Percentiles rank a stretch among this genome's conserved stretches.
These are phyloP conservation scores for Neoscytalidium dimidiatum DNA, from an alignment of 2,329 filamentous ascomycete species.

Conservation along the genomic window DNA sequence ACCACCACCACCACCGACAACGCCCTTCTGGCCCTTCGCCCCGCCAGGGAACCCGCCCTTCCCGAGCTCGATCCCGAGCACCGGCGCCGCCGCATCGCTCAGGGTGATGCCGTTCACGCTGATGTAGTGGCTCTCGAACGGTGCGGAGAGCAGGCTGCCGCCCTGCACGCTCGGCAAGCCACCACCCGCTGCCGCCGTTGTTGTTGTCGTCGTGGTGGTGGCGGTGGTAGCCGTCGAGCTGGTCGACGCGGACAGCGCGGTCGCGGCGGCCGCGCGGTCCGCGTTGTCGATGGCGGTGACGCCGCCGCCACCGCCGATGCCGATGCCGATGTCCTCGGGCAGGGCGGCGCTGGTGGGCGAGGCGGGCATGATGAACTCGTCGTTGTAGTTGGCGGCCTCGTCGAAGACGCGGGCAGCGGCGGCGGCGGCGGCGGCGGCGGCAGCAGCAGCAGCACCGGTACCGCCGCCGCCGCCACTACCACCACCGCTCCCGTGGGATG, in stretches of 20 bases:
- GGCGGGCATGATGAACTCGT: constrained; percentile 20
- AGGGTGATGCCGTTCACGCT: constrained; percentile 33
- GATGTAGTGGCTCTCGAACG: constrained; percentile 16
- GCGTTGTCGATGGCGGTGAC: constrained; percentile 4
- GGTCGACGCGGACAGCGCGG: neutral
- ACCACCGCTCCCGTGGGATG: neutral
- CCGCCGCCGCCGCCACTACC: neutral
- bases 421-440: constrained; percentile 28
- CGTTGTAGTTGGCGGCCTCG: constrained; percentile 20
- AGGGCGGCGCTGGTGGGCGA: neutral
- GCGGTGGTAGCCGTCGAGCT: neutral
- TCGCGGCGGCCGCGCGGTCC: neutral
- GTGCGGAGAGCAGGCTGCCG: neutral
- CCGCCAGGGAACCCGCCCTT: constrained; percentile 22
- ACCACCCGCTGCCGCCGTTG: neutral
- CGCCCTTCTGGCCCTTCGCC: too few relatives aligned
- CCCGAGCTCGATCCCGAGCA: constrained; percentile 37
- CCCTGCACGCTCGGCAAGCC: neutral
- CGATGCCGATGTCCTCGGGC: neutral
- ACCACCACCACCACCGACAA: too few relatives aligned
- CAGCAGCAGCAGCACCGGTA: constrained; percentile 35
- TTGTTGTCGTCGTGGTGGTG: neutral
- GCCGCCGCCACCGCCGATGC: neutral
- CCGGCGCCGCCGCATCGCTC: constrained; percentile 34
- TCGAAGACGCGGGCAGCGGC: neutral